Conservation (phyloP, 176 grass and related monocot genomes). For the Miscanthus lutarioriparius region DNA sequence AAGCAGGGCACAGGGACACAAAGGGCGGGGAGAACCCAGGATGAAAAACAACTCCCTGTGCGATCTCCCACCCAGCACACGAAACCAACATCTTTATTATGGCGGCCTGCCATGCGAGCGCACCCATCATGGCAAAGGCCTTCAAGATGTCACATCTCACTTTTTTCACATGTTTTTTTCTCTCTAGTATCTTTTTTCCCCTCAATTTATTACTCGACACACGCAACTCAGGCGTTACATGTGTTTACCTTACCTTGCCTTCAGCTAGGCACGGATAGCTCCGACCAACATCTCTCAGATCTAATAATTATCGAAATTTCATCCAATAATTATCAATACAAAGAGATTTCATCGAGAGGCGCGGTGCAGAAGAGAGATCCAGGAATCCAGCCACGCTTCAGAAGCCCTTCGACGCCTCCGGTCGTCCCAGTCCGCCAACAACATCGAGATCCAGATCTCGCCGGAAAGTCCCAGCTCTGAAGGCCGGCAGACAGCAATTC, state of each 20-base stretch:
- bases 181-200: background rate
- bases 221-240: slow-evolving; percentile 27
- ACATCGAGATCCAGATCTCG: background rate
- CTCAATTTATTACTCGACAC: background rate
- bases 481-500: background rate
- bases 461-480: background rate
- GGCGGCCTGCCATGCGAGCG: slow-evolving; percentile 76
- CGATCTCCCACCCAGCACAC: slow-evolving; percentile 52
- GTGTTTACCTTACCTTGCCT: slow-evolving; percentile 39
- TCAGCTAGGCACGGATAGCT: background rate
- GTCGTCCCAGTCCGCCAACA: background rate
- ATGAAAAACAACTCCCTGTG: slow-evolving; percentile 36
- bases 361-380: background rate
- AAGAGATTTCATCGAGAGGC: slow-evolving; percentile 21
- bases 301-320: slow-evolving; percentile 55
- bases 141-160: slow-evolving; percentile 31
- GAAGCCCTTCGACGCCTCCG: too few relatives aligned
- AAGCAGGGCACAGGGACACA: slow-evolving; percentile 26
- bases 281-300: slow-evolving; percentile 27
- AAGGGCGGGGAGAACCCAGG: slow-evolving; percentile 52
- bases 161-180: background rate
- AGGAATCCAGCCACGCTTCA: too few relatives aligned
- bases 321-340: slow-evolving; percentile 48
- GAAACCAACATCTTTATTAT: slow-evolving; percentile 55
- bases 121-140: slow-evolving; percentile 84